phyloP scores from a whole-genome alignment of 2,329 filamentous ascomycete genomes.

The Ceratocystis smalleyi region DNA sequence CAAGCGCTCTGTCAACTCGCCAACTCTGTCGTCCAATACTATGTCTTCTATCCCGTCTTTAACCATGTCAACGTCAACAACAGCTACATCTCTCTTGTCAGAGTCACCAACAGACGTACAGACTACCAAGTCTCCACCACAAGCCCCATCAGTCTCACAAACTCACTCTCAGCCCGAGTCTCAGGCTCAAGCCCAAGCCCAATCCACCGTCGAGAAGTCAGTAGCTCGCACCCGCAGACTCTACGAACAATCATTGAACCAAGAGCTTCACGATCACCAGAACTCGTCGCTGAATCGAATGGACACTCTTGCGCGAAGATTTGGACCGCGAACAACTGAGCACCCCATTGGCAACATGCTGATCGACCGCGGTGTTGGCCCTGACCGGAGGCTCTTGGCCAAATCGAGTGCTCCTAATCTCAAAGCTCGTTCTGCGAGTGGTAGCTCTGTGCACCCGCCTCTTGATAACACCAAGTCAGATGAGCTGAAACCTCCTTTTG shows the following conservation, averaged over 20 bases:
- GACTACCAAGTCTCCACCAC: background rate
- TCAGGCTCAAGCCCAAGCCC: background rate
- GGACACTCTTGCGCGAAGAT: constrained; percentile 57
- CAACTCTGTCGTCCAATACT: background rate
- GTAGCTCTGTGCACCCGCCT: constrained; percentile 5
- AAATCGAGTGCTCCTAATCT: constrained; percentile 57
- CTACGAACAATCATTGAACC: constrained; percentile 69
- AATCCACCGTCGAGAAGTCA: constrained; percentile 23
- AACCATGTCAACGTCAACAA: constrained; percentile 25
- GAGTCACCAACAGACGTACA: background rate
- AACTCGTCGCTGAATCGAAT: constrained; percentile 60
- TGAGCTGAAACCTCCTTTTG: constrained; percentile 24
- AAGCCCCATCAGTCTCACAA: background rate
- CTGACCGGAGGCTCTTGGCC: constrained; percentile 31
- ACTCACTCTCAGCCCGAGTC: background rate
- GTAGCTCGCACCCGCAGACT: constrained; percentile 52
- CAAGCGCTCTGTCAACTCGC: background rate
- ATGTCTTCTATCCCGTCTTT: constrained; percentile 22
- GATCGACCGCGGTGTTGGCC: constrained; percentile 29
- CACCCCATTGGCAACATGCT: constrained; percentile 32
- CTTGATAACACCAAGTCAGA: constrained; percentile 18
- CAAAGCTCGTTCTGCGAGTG: constrained; percentile 13
- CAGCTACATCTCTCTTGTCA: constrained; percentile 10
- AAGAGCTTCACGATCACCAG: constrained; percentile 69
- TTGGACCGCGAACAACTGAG: constrained; percentile 37